Base-by-base conservation (phyloP, 805 yeast species). In the Saccharomycopsis amapae region DNA sequence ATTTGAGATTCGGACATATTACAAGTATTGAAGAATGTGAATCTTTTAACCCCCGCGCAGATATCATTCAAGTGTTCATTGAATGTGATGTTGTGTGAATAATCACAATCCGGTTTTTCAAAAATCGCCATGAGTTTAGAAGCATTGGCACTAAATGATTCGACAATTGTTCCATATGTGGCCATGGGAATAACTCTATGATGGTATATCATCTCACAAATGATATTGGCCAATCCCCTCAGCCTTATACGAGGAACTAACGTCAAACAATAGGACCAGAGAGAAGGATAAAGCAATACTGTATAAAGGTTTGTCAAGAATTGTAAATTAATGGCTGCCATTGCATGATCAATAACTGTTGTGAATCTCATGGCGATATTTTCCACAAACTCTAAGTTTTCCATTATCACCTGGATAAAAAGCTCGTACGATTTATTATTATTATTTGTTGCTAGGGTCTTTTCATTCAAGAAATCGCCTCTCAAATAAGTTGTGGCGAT, bases 381-480 rank as follows among this genome's bases (percentile, higher is more conserved):
- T 5, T 20, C 22, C 9, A 40, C 7, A 36, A 48, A 44, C 3
- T 24, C 33, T 9, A 25, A 17, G 22, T 40, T 32, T 15, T 45
- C 23, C 17, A 22, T 15, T 24, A 40, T n/a, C 2, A 45, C 39
- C 4, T 40, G 25, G 4, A 46, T 17, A 20, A 42, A 49, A 4
- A 35, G 10, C 15, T 26, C 19, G 17, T 32, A 49, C 10, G 37
- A 22, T 26, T 42, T 44, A 38, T 49, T 49, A 20, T 42, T 42
- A 5, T 37, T 7, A 9, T 35, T 39, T 15, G 33, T 42, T 18
- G n/a, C 17, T 5, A 22, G 24, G 2, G 48, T 40, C 30, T 44
- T 39, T 35, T 43, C 42, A 6, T n/a, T 31, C 17, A 50, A 41
- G 24, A 50, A 47, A 13, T 46, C 46, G n/a, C 53, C 53, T 34